Conservation (phyloP, 2,329 filamentous ascomycete genomes). For the Tolypocladium pustulatum region DNA sequence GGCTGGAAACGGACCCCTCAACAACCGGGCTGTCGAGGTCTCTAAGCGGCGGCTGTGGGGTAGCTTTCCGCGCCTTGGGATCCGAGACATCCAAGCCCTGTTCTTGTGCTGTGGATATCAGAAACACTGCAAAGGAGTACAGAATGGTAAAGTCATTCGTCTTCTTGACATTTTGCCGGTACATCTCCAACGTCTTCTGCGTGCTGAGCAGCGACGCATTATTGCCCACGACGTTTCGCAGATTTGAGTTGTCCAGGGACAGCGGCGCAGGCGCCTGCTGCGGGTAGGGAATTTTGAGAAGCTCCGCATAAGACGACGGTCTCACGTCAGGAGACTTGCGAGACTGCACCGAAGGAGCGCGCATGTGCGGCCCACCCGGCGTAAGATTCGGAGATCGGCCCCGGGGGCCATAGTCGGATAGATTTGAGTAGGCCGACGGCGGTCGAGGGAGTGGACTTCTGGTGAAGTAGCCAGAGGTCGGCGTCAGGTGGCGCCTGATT, state of each 20-base stretch:
- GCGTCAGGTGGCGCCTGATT: slow-evolving; percentile 55
- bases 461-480: slow-evolving; percentile 41
- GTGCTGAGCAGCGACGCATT: slow-evolving; percentile 87
- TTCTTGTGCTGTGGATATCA: slow-evolving; percentile 82
- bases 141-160: slow-evolving; percentile 83
- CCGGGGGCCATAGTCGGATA: slow-evolving; percentile 56
- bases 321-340: slow-evolving; percentile 46
- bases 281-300: slow-evolving; percentile 63
- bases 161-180: slow-evolving; percentile 93
- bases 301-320: slow-evolving; percentile 44
- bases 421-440: slow-evolving; percentile 63
- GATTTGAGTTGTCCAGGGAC: slow-evolving; percentile 67
- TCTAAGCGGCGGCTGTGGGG: slow-evolving; percentile 32
- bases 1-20: slow-evolving; percentile 37
- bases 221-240: slow-evolving; percentile 70
- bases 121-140: slow-evolving; percentile 92
- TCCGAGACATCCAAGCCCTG: slow-evolving; percentile 48
- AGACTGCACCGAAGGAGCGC: slow-evolving; percentile 37
- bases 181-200: slow-evolving; percentile 95
- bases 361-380: slow-evolving; percentile 30
- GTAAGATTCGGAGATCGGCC: slow-evolving; percentile 48
- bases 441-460: slow-evolving; percentile 57
- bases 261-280: slow-evolving; percentile 61
- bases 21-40: slow-evolving; percentile 36
- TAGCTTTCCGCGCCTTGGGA: slow-evolving; percentile 31